Percentiles rank a stretch among this genome's conserved stretches.
Conservation (phyloP, 140 eudicot species). For the Erigeron philadelphicus region DNA sequence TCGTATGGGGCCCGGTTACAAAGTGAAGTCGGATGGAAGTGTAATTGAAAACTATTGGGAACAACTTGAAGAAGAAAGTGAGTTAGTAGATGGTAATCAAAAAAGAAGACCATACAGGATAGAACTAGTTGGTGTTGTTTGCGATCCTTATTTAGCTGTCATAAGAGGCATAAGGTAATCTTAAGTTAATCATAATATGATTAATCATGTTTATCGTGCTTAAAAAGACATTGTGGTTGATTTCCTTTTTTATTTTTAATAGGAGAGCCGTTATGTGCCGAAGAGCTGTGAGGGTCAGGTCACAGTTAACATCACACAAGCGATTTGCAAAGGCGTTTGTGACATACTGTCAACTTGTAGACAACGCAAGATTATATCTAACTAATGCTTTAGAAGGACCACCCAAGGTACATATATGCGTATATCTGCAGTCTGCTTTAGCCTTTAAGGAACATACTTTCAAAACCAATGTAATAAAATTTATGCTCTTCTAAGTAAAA, state of each 20-base stretch:
- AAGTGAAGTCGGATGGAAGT: conserved; percentile 48
- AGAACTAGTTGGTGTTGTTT: conserved; percentile 37
- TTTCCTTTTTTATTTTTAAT: background rate
- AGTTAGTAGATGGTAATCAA: conserved; percentile 40
- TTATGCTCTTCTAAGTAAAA: too few species aligned
- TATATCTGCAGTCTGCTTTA: too few species aligned
- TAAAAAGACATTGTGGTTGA: background rate
- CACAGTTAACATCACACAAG: conserved; percentile 92
- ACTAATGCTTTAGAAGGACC: conserved; percentile 96
- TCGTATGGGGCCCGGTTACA: conserved; percentile 96
- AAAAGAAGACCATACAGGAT: conserved; percentile 94
- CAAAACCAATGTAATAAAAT: too few species aligned
- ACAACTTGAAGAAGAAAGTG: conserved; percentile 68
- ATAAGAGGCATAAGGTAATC: conserved; percentile 92
- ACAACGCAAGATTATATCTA: conserved; percentile 75
- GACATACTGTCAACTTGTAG: conserved; percentile 86
- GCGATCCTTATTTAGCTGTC: conserved; percentile 96
- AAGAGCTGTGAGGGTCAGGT: conserved; percentile 92
- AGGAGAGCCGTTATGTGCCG: conserved; percentile 94
- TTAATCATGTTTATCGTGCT: background rate
- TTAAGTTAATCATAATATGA: background rate
- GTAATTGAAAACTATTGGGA: conserved; percentile 92
- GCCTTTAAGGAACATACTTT: too few species aligned
- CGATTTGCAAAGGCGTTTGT: conserved; percentile 88
- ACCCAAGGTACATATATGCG: conserved; percentile 55